A percentile compares a stretch with the other conserved stretches of the same genome.
Conservation (phyloP, 257 asterid genomes). For the Ophiorrhiza pumila region DNA sequence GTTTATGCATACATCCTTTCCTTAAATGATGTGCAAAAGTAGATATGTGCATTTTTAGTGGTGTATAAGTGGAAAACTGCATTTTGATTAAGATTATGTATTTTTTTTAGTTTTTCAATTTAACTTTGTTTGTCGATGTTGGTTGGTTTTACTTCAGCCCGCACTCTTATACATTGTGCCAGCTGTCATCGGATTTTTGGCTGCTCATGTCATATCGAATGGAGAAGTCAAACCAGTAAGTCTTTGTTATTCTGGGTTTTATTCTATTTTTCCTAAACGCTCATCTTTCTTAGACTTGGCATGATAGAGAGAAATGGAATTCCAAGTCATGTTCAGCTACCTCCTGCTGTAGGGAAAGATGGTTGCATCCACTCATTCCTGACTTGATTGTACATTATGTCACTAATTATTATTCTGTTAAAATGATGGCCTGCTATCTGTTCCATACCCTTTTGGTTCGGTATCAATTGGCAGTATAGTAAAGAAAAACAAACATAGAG, state of each 20-base stretch:
- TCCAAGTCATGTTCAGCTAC: not conserved
- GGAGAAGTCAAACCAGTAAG: constrained; percentile 89
- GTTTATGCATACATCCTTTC: not conserved
- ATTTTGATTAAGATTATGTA: not conserved
- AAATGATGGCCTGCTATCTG: not conserved
- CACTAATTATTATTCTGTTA: not conserved
- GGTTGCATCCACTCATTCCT: not conserved
- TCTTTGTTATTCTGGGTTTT: not conserved
- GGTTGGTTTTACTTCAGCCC: constrained; percentile 52
- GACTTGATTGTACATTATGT: not conserved
- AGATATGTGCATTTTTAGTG: not conserved
- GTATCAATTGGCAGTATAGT: not conserved
- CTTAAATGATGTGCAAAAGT: not conserved
- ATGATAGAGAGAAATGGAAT: not conserved
- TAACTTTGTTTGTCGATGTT: constrained; percentile 7
- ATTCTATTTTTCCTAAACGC: not conserved
- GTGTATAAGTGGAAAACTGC: not conserved
- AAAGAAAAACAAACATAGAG: not conserved
- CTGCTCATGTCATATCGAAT: constrained; percentile 81
- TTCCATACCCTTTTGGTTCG: not conserved
- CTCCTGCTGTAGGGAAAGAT: not conserved
- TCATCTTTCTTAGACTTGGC: not conserved
- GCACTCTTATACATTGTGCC: constrained; percentile 93
- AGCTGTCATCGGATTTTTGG: constrained; percentile 89
- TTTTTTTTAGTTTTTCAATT: not conserved